Percentiles rank a stretch among this genome's conserved stretches.
Evolutionary conservation across 2,329 filamentous ascomycete genomes (phyloP).

Genomic region (Arthrinium puccinioides): DNA sequence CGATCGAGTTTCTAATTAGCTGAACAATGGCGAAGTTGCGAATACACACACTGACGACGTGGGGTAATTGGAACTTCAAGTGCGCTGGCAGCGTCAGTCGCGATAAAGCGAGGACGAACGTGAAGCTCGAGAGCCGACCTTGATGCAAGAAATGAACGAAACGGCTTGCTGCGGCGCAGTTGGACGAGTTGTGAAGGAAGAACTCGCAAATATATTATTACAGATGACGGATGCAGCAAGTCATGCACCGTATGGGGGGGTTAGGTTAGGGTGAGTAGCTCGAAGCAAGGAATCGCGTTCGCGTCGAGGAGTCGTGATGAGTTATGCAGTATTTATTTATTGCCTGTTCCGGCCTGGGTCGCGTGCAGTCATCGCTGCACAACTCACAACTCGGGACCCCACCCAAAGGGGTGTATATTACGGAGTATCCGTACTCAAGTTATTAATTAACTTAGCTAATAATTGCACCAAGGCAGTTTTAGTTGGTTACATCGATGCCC

Average conservation of each 20-base stretch:
- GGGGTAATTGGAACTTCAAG: not conserved
- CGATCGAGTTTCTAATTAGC: not conserved
- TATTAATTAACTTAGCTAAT: not conserved
- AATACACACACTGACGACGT: not conserved
- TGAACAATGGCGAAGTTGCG: not conserved
- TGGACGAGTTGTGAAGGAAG: not conserved
- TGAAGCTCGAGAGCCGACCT: not conserved
- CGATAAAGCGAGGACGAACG: not conserved
- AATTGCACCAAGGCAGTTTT: not conserved
- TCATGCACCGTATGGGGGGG: not conserved
- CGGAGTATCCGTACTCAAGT: no score
- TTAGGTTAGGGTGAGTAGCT: not conserved
- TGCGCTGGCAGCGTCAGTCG: not conserved
- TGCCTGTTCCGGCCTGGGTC: constrained; percentile 8
- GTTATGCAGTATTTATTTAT: constrained; percentile 13
- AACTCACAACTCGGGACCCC: not conserved
- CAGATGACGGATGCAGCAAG: not conserved
- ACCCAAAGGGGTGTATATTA: no score
- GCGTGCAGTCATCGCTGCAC: not conserved
- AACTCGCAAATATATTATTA: not conserved
- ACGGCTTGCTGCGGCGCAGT: not conserved
- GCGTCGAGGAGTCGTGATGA: not conserved
- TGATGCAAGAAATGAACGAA: not conserved
- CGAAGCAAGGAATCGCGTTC: not conserved
- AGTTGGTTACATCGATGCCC: not conserved